phyloP scores from a whole-genome alignment of 306 rosid species.

The Dryas octopetala region DNA sequence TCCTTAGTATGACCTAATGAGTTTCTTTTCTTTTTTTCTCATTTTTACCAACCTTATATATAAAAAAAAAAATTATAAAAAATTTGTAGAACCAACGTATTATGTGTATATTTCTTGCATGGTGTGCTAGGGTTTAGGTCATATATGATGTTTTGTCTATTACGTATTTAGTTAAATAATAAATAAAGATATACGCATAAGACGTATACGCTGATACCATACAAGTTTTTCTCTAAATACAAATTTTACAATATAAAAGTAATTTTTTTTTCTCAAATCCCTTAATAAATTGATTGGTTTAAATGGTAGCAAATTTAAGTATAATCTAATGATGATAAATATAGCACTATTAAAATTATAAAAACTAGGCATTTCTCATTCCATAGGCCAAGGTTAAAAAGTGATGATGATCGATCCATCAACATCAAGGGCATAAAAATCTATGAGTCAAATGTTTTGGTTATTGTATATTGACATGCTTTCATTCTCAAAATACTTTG shows the following conservation, averaged over 20 bases:
- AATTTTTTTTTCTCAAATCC: not conserved
- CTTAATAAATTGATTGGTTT: not conserved
- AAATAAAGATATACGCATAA: too few species aligned
- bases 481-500: not conserved
- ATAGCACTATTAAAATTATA: not conserved
- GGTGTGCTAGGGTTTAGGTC: too few species aligned
- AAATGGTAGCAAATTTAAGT: not conserved
- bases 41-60: not conserved
- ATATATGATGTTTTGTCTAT: too few species aligned
- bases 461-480: not conserved
- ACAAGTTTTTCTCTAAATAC: not conserved
- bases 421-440: not conserved
- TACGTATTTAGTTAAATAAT: too few species aligned
- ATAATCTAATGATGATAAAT: not conserved
- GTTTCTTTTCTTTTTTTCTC: not conserved
- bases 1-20: not conserved
- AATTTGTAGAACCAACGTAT: too few species aligned
- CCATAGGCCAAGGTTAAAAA: not conserved
- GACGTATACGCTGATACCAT: too few species aligned
- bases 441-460: not conserved
- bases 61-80: too few species aligned
- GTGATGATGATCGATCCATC: not conserved
- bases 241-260: not conserved
- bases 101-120: too few species aligned
- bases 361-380: not conserved